Conservation (phyloP, 2,329 filamentous ascomycete species). For the Capronia epimyces region DNA sequence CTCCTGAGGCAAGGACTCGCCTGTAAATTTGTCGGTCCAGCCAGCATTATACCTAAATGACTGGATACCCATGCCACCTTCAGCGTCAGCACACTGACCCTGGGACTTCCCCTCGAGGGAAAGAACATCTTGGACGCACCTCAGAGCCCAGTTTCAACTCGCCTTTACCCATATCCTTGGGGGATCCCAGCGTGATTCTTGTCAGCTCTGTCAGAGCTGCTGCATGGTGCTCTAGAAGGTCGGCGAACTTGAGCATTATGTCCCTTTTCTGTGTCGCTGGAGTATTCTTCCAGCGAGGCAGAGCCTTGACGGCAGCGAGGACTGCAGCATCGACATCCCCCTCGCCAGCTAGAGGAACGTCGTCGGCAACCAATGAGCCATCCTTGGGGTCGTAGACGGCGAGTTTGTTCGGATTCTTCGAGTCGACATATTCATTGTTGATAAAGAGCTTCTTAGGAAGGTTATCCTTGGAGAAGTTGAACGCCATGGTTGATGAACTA, state of each 20-base stretch:
- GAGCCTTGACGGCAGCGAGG: constrained; percentile 46
- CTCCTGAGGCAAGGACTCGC: constrained; percentile 40
- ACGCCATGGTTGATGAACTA: no score
- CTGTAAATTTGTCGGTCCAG: constrained; percentile 39
- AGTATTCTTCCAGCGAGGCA: constrained; percentile 41
- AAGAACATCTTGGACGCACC: no score
- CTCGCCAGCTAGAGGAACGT: constrained; percentile 42
- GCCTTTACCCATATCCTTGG: no score
- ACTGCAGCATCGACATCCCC: constrained; percentile 47
- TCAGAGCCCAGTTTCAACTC: no score
- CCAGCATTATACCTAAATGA: constrained; percentile 34
- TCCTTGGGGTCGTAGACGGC: neutral
- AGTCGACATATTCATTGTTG: neutral
- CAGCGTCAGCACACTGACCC: constrained; percentile 46
- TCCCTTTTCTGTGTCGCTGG: constrained; percentile 1
- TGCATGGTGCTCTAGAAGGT: constrained; percentile 35
- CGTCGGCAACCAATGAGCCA: constrained; percentile 30
- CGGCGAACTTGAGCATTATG: constrained; percentile 43
- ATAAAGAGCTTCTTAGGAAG: neutral
- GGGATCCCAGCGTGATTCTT: no score
- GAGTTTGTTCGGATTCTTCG: neutral
- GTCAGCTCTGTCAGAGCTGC: no score
- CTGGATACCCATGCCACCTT: no score
- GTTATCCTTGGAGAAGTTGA: no score
- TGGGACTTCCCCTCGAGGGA: no score